These are phyloP conservation scores for Inga leiocalycina DNA, from an alignment of 306 rosid genomes.

Conservation along the genomic window DNA sequence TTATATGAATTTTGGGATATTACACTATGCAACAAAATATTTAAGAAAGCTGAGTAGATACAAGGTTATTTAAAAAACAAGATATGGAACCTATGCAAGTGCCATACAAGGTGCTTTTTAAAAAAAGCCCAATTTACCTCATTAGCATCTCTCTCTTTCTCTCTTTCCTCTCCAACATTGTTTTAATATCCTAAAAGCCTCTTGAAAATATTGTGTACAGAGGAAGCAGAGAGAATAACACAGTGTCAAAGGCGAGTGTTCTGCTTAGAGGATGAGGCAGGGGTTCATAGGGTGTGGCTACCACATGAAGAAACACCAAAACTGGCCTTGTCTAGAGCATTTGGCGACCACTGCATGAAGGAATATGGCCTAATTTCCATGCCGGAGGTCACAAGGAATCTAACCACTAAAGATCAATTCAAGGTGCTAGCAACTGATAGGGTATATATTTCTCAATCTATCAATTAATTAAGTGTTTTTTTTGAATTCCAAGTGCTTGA, in stretches of 20 bases:
- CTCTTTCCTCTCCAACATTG: not conserved
- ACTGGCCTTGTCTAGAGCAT: constrained; percentile 92
- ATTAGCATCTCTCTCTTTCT: constrained; percentile 42
- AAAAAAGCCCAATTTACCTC: constrained; percentile 94
- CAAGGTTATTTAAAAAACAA: no score
- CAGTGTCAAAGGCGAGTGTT: constrained; percentile 79
- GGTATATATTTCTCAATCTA: constrained; percentile 40
- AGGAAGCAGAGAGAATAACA: constrained; percentile 87
- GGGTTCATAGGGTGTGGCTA: constrained; percentile 82
- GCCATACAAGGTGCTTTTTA: no score
- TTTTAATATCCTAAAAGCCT: not conserved
- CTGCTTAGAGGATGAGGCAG: constrained; percentile 80
- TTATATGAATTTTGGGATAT: no score
- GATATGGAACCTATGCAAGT: no score
- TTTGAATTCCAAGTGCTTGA: not conserved
- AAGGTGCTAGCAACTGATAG: constrained; percentile 93
- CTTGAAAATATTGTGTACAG: constrained; percentile 42
- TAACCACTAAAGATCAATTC: constrained; percentile 68
- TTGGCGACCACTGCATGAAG: constrained; percentile 86
- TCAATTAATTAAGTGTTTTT: not conserved
- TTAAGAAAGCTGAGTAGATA: no score
- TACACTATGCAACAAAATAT: no score
- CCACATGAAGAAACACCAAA: constrained; percentile 77
- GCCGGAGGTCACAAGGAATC: constrained; percentile 80
- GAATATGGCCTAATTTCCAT: constrained; percentile 80